A percentile compares a stretch with the other conserved stretches of the same genome.
Conservation (phyloP, 2,329 filamentous ascomycete genomes). For the Diaporthe longicolla region DNA sequence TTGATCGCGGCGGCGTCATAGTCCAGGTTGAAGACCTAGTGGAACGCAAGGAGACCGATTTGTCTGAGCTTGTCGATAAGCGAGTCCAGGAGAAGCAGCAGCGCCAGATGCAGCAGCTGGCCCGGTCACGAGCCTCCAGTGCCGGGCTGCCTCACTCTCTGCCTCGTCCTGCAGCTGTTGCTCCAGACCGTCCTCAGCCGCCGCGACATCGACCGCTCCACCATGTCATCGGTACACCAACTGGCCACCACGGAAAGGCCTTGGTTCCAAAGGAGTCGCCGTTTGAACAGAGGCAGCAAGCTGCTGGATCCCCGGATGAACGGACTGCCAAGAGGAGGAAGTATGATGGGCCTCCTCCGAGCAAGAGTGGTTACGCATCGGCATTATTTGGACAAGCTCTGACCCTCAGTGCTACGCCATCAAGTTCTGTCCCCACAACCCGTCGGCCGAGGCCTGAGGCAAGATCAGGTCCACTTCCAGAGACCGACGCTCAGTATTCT, state of each 20-base stretch:
- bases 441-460: conserved; percentile 42
- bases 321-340: conserved; percentile 59
- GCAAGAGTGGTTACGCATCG: conserved; percentile 65
- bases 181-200: conserved; percentile 54
- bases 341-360: conserved; percentile 55
- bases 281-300: conserved; percentile 69
- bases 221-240: conserved; percentile 75
- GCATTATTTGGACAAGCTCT: conserved; percentile 65
- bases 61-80: conserved; percentile 82
- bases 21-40: conserved; percentile 85
- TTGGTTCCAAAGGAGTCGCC: conserved; percentile 72
- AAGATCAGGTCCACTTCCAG: conserved; percentile 31
- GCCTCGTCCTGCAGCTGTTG: conserved; percentile 46
- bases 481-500: not conserved
- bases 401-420: conserved; percentile 56
- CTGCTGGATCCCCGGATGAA: conserved; percentile 45
- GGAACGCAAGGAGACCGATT: conserved; percentile 81
- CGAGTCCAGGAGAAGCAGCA: conserved; percentile 70
- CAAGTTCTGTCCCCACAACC: conserved; percentile 51
- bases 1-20: conserved; percentile 82
- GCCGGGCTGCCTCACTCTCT: conserved; percentile 47
- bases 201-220: conserved; percentile 63
- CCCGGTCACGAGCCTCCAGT: conserved; percentile 50
- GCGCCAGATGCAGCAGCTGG: conserved; percentile 60
- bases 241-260: conserved; percentile 74